Percentiles rank a stretch among this genome's conserved stretches.
Evolutionary conservation across 2,329 filamentous ascomycete genomes (phyloP).

Genomic region (Penicillium italicum): DNA sequence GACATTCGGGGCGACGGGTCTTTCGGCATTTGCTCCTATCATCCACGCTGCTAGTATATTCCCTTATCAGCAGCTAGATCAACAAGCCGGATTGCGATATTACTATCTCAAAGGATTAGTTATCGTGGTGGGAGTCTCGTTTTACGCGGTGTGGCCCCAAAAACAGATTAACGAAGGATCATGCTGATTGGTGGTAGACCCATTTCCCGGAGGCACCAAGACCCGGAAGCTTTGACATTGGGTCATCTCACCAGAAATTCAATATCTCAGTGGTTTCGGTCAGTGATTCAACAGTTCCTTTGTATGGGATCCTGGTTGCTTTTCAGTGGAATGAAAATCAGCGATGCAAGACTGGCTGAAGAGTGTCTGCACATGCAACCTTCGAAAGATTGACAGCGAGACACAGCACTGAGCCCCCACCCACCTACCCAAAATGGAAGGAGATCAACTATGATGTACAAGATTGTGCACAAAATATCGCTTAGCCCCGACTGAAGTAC

Average conservation of each 20-base stretch:
- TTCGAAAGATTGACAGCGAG: neutral
- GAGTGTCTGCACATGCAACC: neutral
- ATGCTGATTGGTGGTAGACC: conserved; percentile 6
- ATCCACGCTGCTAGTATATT: conserved; percentile 27
- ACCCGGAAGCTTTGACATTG: conserved; percentile 35
- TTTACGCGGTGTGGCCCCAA: too few relatives aligned
- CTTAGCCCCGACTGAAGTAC: neutral
- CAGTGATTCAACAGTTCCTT: too few relatives aligned
- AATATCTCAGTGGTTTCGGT: conserved; percentile 35
- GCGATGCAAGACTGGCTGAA: neutral
- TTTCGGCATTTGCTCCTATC: conserved; percentile 36
- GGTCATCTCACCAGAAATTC: conserved; percentile 34
- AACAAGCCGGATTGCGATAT: conserved; percentile 27
- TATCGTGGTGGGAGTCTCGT: conserved; percentile 9
- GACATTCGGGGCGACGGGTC: conserved; percentile 30
- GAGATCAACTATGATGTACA: neutral
- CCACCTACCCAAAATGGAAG: neutral
- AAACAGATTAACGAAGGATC: too few relatives aligned
- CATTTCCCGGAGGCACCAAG: conserved; percentile 25
- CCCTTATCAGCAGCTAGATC: conserved; percentile 21
- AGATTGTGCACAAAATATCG: neutral
- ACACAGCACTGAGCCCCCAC: neutral
- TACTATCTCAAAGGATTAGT: conserved; percentile 31
- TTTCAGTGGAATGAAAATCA: neutral
- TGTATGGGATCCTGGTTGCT: neutral